phyloP scores from a whole-genome alignment of 345 rosid genomes.

The Cochlearia excelsa region DNA sequence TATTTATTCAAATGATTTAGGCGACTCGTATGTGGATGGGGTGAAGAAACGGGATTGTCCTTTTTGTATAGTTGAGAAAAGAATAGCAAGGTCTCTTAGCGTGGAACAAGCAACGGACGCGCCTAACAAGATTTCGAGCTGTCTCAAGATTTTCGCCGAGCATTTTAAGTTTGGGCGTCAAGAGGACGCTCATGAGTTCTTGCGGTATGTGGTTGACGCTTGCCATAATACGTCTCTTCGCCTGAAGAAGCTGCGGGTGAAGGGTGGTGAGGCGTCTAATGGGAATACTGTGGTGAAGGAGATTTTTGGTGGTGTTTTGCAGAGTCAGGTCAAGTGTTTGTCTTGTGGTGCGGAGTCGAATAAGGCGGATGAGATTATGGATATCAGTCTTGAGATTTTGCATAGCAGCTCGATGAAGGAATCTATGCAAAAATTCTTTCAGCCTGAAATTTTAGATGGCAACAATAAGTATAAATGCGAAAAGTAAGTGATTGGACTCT shows the following conservation, averaged over 20 bases:
- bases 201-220: slow-evolving; percentile 88
- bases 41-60: slow-evolving; percentile 76
- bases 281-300: slow-evolving; percentile 68
- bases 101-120: slow-evolving; percentile 55
- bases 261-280: slow-evolving; percentile 39
- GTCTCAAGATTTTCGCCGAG: slow-evolving; percentile 66
- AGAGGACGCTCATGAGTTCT: slow-evolving; percentile 96
- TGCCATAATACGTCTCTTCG: slow-evolving; percentile 91
- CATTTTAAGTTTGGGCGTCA: slow-evolving; percentile 76
- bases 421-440: slow-evolving; percentile 84
- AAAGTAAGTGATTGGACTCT: slow-evolving; percentile 47
- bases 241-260: slow-evolving; percentile 65
- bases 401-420: slow-evolving; percentile 65
- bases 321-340: slow-evolving; percentile 94
- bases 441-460: slow-evolving; percentile 87
- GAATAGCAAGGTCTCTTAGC: slow-evolving; percentile 74
- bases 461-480: slow-evolving; percentile 91
- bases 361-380: slow-evolving; percentile 97
- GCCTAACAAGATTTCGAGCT: slow-evolving; percentile 64
- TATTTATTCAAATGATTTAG: slow-evolving; percentile 28
- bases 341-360: slow-evolving; percentile 81
- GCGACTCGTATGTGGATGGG: slow-evolving; percentile 56
- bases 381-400: slow-evolving; percentile 83
- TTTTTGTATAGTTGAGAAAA: slow-evolving; percentile 78
- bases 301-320: slow-evolving; percentile 93